phyloP scores from a whole-genome alignment of 768 basidiomycete genomes.

The Dendrothele bispora region DNA sequence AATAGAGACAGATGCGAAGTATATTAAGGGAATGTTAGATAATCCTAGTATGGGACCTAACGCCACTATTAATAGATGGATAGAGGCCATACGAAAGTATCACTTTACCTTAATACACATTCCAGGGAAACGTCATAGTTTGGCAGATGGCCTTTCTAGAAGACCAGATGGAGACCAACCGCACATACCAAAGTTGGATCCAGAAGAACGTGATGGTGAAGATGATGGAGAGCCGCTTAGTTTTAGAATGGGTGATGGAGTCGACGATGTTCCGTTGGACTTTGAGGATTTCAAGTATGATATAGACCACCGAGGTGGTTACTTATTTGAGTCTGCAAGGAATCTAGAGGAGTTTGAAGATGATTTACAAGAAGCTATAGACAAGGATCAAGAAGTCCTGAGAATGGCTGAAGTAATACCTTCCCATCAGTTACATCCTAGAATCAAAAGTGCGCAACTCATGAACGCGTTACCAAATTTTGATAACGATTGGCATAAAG shows the following conservation, averaged over 20 bases:
- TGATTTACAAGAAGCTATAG: not conserved
- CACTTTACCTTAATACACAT: slow-evolving; percentile 37
- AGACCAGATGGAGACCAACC: not conserved
- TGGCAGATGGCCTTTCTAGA: slow-evolving; percentile 37
- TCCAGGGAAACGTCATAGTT: slow-evolving; percentile 28
- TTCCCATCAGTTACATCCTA: no score
- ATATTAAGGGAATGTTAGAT: slow-evolving; percentile 43
- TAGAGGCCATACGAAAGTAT: slow-evolving; percentile 33
- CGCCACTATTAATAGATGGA: slow-evolving; percentile 40
- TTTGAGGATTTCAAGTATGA: slow-evolving; percentile 8
- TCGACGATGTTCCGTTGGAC: not conserved
- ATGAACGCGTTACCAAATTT: no score
- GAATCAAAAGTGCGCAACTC: no score
- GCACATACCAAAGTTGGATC: not conserved
- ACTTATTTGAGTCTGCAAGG: not conserved
- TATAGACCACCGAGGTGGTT: slow-evolving; percentile 7
- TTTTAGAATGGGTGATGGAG: not conserved
- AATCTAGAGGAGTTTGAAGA: not conserved
- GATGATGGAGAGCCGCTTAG: not conserved
- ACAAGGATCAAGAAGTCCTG: not conserved
- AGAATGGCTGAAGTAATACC: no score
- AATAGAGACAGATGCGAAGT: slow-evolving; percentile 38
- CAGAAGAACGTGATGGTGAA: not conserved
- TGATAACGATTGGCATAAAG: no score
- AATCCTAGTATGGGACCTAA: slow-evolving; percentile 34